phyloP scores from a whole-genome alignment of 192 early-diverging fungal genomes.

The Linnemannia elongata region DNA sequence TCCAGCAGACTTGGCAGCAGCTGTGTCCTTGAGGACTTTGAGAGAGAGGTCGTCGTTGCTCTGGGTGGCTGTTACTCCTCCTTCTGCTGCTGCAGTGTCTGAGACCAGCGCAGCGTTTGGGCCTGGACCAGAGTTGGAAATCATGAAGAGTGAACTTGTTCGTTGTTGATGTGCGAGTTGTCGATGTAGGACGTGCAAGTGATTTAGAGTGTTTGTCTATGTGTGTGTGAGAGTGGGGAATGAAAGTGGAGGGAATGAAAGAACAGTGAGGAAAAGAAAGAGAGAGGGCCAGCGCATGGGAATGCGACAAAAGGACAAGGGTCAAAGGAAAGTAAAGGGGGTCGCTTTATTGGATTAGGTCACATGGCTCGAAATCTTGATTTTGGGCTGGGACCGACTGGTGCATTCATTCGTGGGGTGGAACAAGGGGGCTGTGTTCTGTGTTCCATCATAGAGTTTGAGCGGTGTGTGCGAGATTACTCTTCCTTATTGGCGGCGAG shows the following conservation, averaged over 20 bases:
- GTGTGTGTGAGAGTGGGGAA: background rate
- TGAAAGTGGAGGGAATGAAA: background rate
- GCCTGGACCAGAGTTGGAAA: conserved; percentile 16
- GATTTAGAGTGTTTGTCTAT: background rate
- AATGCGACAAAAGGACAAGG: background rate
- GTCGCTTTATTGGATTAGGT: background rate
- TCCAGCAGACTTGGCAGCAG: background rate
- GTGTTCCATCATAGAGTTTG: background rate
- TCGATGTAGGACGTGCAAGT: background rate
- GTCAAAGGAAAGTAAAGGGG: background rate
- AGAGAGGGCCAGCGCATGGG: background rate
- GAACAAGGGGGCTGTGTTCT: background rate
- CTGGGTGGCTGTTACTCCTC: background rate
- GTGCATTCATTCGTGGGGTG: background rate
- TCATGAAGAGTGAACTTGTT: background rate
- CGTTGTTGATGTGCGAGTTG: background rate
- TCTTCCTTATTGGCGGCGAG: conserved; percentile 9
- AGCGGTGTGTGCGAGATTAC: background rate
- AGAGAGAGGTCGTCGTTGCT: background rate
- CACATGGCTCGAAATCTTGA: background rate
- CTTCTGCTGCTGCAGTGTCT: background rate
- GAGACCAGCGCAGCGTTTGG: conserved; percentile 14
- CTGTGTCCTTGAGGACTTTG: background rate
- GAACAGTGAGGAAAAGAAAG: background rate
- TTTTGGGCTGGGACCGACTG: background rate